Evolutionary conservation across 176 grass and related monocot species (phyloP).

Genomic region (maize (Zea mays)): Zm-B73-REFERENCE-NAM-5.0 NC_050101.1:173205501-173206000

Average conservation of each 20-base stretch:
- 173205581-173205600: not conserved
- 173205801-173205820: not conserved
- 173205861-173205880: too few relatives aligned
- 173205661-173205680: constrained; percentile 33
- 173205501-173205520: constrained; percentile 13
- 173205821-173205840: not conserved
- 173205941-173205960: not conserved
- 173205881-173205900: not conserved
- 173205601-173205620: not conserved
- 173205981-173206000: too few relatives aligned
- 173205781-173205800: not conserved
- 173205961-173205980: not conserved
- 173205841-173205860: not conserved
- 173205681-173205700: constrained; percentile 51
- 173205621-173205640: too few relatives aligned
- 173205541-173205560: not conserved
- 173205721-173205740: fast-evolving
- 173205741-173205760: not conserved
- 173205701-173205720: constrained; percentile 1
- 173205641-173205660: not conserved
- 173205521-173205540: constrained; percentile 35
- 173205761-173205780: not conserved
- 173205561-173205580: constrained; percentile 27
- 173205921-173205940: not conserved
- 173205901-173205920: not conserved